Conservation (phyloP, 495 filamentous ascomycete species). For the Trichoderma parareesei region DNA sequence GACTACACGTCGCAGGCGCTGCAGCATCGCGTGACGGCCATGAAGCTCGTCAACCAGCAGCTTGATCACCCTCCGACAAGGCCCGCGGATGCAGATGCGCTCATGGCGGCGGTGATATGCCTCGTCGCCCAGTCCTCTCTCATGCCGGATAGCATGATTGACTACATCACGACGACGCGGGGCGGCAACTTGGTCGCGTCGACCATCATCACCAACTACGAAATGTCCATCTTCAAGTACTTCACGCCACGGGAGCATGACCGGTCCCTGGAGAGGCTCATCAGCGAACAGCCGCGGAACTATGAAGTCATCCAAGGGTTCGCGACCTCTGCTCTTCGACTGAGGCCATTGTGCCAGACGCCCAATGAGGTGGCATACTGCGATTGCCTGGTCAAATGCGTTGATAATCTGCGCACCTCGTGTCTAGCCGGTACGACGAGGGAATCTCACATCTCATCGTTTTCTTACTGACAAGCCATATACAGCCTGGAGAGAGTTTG, state of each 20-base stretch:
- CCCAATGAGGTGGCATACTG: not conserved
- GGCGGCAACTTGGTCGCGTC: slow-evolving; percentile 37
- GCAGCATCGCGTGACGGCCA: slow-evolving; percentile 33
- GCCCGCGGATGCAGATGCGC: slow-evolving; percentile 28
- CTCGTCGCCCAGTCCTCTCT: slow-evolving; percentile 41
- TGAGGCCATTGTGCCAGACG: not conserved
- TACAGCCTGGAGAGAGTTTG: slow-evolving; percentile 12
- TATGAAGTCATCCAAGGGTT: not conserved
- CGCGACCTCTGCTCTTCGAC: not conserved
- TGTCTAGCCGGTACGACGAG: not conserved
- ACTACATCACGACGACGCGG: slow-evolving; percentile 42
- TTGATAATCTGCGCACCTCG: not conserved
- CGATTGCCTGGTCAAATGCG: not conserved
- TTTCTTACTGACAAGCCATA: too few relatives aligned
- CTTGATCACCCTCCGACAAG: slow-evolving; percentile 19
- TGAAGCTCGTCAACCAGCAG: slow-evolving; percentile 27
- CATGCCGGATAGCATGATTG: slow-evolving; percentile 38
- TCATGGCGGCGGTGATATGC: slow-evolving; percentile 35
- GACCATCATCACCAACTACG: slow-evolving; percentile 17
- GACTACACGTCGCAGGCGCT: slow-evolving; percentile 26
- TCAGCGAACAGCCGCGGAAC: not conserved
- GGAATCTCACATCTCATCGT: too few relatives aligned
- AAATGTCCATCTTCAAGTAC: slow-evolving; percentile 26
- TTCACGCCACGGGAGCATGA: slow-evolving; percentile 14
- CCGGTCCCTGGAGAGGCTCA: not conserved